phyloP scores from a whole-genome alignment of 805 yeast genomes.

The Blastobotrys mokoenaii region DNA sequence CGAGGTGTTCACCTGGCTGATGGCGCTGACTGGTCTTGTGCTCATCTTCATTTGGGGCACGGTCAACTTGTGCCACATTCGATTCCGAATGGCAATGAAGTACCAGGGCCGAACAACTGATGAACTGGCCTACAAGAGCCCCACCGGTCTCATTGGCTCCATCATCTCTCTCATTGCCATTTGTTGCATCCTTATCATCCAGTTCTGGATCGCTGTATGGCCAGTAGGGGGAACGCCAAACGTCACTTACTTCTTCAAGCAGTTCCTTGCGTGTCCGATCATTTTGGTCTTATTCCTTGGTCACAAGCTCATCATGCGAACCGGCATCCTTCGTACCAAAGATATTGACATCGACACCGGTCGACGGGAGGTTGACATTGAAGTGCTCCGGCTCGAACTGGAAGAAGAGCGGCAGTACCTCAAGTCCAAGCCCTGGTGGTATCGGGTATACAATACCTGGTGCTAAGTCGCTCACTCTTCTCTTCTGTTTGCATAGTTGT shows the following conservation, averaged over 20 bases:
- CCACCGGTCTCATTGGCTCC: constrained; percentile 57
- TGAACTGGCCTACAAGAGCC: constrained; percentile 56
- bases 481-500: too few species aligned
- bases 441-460: constrained; percentile 38
- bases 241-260: constrained; percentile 37
- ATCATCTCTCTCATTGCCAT: constrained; percentile 49
- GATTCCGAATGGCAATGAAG: constrained; percentile 52
- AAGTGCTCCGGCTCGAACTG: constrained; percentile 42
- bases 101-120: constrained; percentile 50
- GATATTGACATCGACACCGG: constrained; percentile 59
- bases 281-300: constrained; percentile 35
- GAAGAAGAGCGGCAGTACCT: constrained; percentile 43
- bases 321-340: constrained; percentile 36
- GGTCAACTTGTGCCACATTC: constrained; percentile 54
- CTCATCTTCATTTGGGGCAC: constrained; percentile 71
- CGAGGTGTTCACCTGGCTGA: constrained; percentile 56
- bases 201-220: constrained; percentile 69
- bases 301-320: constrained; percentile 39
- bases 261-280: constrained; percentile 40
- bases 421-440: constrained; percentile 39
- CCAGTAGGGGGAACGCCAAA: constrained; percentile 44
- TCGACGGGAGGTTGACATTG: constrained; percentile 49
- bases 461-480: constrained; percentile 23
- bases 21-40: constrained; percentile 63
- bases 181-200: constrained; percentile 50